Evolutionary conservation across 2,329 filamentous ascomycete species (phyloP).

Genomic region (Rhytidhysteron rufulum): DNA sequence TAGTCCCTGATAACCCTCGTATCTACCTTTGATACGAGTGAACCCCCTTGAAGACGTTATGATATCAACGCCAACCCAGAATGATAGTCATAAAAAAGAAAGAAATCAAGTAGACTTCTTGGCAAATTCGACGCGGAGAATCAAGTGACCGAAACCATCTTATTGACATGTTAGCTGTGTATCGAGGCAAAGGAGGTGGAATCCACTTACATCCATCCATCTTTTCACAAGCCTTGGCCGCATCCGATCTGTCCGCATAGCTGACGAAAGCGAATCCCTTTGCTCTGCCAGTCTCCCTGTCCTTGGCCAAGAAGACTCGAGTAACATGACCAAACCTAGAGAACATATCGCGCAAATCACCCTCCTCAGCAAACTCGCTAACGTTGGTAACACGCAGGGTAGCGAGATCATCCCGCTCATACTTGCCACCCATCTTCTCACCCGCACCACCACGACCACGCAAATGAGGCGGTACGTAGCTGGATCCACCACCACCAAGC

Average conservation of each 20-base stretch:
- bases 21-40: not conserved
- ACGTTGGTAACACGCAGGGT: constrained; percentile 98
- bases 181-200: constrained; percentile 17
- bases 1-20: not conserved
- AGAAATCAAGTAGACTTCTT: constrained; percentile 51
- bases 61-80: not conserved
- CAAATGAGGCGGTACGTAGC: constrained; percentile 92
- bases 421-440: constrained; percentile 90
- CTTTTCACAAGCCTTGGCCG: constrained; percentile 89
- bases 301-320: constrained; percentile 95
- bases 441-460: constrained; percentile 68
- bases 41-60: not conserved
- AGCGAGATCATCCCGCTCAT: constrained; percentile 92
- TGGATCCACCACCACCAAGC: constrained; percentile 65
- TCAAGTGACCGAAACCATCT: constrained; percentile 78
- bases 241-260: constrained; percentile 85
- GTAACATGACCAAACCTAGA: constrained; percentile 95
- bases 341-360: constrained; percentile 95
- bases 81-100: not conserved
- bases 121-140: constrained; percentile 82
- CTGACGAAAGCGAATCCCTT: constrained; percentile 99
- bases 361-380: constrained; percentile 94
- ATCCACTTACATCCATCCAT: constrained; percentile 79
- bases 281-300: constrained; percentile 89
- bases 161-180: constrained; percentile 14